phyloP scores from a whole-genome alignment of 2,329 filamentous ascomycete species.

The Pseudonectria foliicola region DNA sequence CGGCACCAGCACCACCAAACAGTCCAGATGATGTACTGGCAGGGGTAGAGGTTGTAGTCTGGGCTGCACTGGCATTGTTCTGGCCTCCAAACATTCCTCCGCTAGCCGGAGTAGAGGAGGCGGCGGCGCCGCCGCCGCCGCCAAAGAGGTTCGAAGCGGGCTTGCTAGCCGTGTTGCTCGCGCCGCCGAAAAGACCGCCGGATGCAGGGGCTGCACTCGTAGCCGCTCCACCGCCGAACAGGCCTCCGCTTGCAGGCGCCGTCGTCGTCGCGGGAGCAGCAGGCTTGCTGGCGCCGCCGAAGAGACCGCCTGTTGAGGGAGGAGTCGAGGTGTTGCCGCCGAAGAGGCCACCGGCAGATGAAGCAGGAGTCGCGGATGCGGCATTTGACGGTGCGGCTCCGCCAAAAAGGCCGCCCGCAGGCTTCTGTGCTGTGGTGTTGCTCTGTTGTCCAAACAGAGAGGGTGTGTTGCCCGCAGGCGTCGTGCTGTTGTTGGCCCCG shows the following conservation, averaged over 20 bases:
- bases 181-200: constrained; percentile 16
- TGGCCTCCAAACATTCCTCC: constrained; percentile 20
- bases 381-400: constrained; percentile 14
- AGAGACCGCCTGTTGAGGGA: constrained; percentile 17
- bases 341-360: constrained; percentile 10
- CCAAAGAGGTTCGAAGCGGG: constrained; percentile 21
- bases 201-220: constrained; percentile 22
- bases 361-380: constrained; percentile 15
- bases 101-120: constrained; percentile 17
- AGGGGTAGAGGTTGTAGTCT: constrained; percentile 17
- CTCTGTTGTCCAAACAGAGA: constrained; percentile 27
- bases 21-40: constrained; percentile 21
- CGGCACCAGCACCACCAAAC: constrained; percentile 24
- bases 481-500: constrained; percentile 20
- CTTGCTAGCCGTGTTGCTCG: constrained; percentile 13
- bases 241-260: constrained; percentile 12
- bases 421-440: constrained; percentile 20
- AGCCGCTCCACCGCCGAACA: constrained; percentile 25
- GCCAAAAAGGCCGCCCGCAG: constrained; percentile 18
- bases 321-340: constrained; percentile 16
- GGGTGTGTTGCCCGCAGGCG: constrained; percentile 21
- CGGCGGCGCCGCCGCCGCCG: constrained; percentile 10
- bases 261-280: constrained; percentile 21
- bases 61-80: constrained; percentile 17
- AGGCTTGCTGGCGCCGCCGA: constrained; percentile 18